Conservation (phyloP, 805 yeast species). For the Lipomyces yamadae region DNA sequence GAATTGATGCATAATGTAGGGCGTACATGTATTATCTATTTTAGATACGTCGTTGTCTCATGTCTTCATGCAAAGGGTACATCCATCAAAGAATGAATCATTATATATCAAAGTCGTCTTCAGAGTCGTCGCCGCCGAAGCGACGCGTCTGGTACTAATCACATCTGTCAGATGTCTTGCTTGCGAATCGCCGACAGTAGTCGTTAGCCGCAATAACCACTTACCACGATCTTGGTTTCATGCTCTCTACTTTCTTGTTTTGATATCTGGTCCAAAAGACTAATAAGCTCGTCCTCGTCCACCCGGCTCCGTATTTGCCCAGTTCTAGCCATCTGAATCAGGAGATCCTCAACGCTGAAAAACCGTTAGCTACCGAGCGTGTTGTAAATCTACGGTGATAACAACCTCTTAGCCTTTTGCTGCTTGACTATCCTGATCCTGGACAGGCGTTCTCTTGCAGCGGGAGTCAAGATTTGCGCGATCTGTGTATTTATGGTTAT, state of each 20-base stretch:
- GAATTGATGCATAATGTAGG: neutral
- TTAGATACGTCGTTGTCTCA: neutral
- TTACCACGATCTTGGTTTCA: constrained; percentile 65
- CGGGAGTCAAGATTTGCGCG: constrained; percentile 75
- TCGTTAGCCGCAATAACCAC: neutral
- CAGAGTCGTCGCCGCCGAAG: constrained; percentile 24
- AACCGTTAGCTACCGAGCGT: neutral
- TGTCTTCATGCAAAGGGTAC: neutral
- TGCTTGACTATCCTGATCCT: constrained; percentile 88
- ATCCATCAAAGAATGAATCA: neutral
- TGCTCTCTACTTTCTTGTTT: constrained; percentile 62
- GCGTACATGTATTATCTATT: neutral
- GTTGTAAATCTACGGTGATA: neutral
- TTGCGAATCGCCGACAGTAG: neutral
- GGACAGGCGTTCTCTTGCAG: constrained; percentile 84
- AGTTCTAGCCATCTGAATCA: constrained; percentile 69
- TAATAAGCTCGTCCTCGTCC: constrained; percentile 81
- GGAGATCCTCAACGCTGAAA: constrained; percentile 71
- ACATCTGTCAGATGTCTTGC: neutral
- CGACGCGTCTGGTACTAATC: constrained; percentile 33
- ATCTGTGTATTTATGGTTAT: constrained; percentile 45
- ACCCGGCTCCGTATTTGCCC: constrained; percentile 78
- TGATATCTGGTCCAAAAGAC: constrained; percentile 79
- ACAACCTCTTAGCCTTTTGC: constrained; percentile 76
- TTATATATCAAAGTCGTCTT: constrained; percentile 26